Base-by-base conservation (phyloP, 306 rosid genomes). In the Cicer pinnatifidum region DNA sequence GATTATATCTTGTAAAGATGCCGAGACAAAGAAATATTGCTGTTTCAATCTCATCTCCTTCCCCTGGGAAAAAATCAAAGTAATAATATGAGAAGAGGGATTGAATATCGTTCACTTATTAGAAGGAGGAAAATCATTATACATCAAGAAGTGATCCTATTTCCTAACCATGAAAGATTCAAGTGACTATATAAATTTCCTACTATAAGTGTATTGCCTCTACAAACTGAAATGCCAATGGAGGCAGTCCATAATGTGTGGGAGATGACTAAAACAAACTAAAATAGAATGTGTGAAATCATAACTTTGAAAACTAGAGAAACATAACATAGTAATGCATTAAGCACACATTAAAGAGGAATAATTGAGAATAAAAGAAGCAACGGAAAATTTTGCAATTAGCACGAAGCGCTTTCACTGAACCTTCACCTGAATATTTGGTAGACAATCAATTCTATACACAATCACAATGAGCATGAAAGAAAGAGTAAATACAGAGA, bases 31-130 rank as follows among this genome's bases (percentile, higher is more conserved):
- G 85, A 87, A 87, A 72, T 85, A 89, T 56, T 87, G 96, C 50
- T 89, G 96, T 72, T 89, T 89, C 60, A 89, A 78, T 75, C 90
- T 82, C 78, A 87, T 81, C 80, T 87, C 92, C 85, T 87, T 89
- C 76, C 96, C 96, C 96, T 89, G 84, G 41, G 78, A 84, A 59
- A 48, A 20, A 50, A 16, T 44, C 67, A 74, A 44, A 53, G 43
- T 60, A 52, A 52, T 9, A 69, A 63, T 53, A 70, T 37, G 33
- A 79, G 44, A 77, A 48, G 47, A 66, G 53, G 41, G 51, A 46
- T 64, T 38, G 5, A 40, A 47, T 64, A 70, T 40, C n/a, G 17
- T 15, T 70, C 63, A 70, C 38, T 65, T 53, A 52, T 75, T 57
- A 45, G 48, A 41, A 68, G 65, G 20, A 28, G 58, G 45, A 45